phyloP scores from a whole-genome alignment of 1,139 yeast species.

The Hyphopichia khmerensis region DNA sequence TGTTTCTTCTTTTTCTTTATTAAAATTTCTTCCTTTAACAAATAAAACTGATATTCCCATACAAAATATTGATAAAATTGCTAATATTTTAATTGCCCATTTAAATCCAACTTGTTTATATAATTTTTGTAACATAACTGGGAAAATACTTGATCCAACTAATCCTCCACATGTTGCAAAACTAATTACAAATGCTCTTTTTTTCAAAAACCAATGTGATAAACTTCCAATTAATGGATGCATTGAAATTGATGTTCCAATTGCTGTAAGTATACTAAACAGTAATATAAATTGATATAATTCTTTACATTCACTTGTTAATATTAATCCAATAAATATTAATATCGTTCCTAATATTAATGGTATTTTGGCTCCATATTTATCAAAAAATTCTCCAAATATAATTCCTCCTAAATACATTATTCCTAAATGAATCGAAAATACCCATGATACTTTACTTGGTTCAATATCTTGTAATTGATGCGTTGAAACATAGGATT shows the following conservation, averaged over 20 bases:
- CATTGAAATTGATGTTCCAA: slow-evolving; percentile 57
- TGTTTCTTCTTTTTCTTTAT: slow-evolving; percentile 2
- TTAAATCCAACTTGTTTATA: slow-evolving; percentile 51
- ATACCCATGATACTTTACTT: slow-evolving; percentile 61
- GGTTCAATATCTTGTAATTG: slow-evolving; percentile 44
- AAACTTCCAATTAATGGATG: slow-evolving; percentile 59
- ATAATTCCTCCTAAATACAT: slow-evolving; percentile 58
- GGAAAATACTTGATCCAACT: slow-evolving; percentile 60
- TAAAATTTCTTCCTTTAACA: slow-evolving; percentile 8
- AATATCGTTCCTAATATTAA: slow-evolving; percentile 46
- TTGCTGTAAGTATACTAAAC: slow-evolving; percentile 55
- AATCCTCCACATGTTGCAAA: slow-evolving; percentile 63
- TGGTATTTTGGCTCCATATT: slow-evolving; percentile 50
- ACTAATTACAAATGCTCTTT: slow-evolving; percentile 57
- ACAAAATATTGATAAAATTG: slow-evolving; percentile 45
- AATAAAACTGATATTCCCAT: slow-evolving; percentile 36
- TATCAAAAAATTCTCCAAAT: slow-evolving; percentile 63
- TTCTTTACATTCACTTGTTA: slow-evolving; percentile 50
- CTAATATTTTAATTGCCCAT: slow-evolving; percentile 62
- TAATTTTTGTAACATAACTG: slow-evolving; percentile 51
- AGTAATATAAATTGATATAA: slow-evolving; percentile 62
- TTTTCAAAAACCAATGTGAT: slow-evolving; percentile 60
- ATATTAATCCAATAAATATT: slow-evolving; percentile 48
- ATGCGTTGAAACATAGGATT: slow-evolving; percentile 53
- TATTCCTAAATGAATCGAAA: slow-evolving; percentile 55